Conservation (phyloP, 2,329 filamentous ascomycete species). For the Penicillium sp. region DNA sequence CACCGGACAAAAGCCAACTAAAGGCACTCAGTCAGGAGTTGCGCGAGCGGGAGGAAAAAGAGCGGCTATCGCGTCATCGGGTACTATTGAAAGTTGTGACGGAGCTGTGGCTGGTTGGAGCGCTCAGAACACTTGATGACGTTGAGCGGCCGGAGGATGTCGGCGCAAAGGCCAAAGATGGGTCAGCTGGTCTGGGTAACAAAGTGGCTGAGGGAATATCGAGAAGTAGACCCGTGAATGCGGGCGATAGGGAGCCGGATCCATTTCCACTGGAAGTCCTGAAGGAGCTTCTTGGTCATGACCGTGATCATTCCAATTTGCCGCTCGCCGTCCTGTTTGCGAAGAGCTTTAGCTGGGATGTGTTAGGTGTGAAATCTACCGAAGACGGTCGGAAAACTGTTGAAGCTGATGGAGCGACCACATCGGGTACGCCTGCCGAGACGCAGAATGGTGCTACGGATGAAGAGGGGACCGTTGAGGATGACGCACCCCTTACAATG, state of each 20-base stretch:
- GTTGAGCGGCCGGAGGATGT: conserved; percentile 68
- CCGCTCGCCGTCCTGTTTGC: conserved; percentile 93
- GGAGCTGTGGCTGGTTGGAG: conserved; percentile 92
- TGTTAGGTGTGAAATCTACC: conserved; percentile 76
- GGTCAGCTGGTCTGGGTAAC: conserved; percentile 38
- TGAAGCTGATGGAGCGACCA: conserved; percentile 76
- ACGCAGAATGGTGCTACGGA: conserved; percentile 52
- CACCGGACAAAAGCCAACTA: conserved; percentile 81
- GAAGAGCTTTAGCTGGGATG: conserved; percentile 95
- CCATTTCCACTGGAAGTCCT: conserved; percentile 97
- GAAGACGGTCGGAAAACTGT: conserved; percentile 82
- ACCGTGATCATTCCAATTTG: conserved; percentile 88
- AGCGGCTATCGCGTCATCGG: conserved; percentile 83
- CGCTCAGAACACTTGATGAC: conserved; percentile 79
- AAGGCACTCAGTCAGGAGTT: conserved; percentile 80
- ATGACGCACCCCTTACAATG: conserved; percentile 76
- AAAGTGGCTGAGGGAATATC: conserved; percentile 60
- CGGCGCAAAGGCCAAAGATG: conserved; percentile 60
- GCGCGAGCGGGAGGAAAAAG: conserved; percentile 94
- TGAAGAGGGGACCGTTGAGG: conserved; percentile 49
- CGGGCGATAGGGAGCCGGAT: conserved; percentile 72
- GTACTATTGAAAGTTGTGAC: conserved; percentile 87
- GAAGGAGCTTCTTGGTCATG: conserved; percentile 92
- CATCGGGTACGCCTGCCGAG: conserved; percentile 52
- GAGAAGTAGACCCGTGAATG: conserved; percentile 62